These are phyloP conservation scores for Plasmodium chabaudi DNA, from an alignment of 169 alveolate genomes.

Conservation along the genomic window DNA sequence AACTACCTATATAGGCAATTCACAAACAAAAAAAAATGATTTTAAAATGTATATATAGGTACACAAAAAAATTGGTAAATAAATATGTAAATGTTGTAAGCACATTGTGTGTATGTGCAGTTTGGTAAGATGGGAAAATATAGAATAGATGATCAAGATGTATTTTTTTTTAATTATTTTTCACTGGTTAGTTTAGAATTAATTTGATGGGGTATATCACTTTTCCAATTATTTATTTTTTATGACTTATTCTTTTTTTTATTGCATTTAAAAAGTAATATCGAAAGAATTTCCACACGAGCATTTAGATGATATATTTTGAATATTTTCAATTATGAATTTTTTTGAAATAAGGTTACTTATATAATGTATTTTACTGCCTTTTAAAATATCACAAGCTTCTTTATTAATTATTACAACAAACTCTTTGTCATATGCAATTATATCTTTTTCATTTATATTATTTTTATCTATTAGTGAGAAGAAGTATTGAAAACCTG, in stretches of 20 bases:
- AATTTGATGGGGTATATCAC: background rate
- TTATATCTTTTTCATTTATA: conserved; percentile 67
- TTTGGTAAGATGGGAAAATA: too few relatives aligned
- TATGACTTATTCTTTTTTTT: background rate
- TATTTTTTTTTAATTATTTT: too few relatives aligned
- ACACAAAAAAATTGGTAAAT: too few relatives aligned
- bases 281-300: conserved; percentile 88
- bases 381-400: conserved; percentile 75
- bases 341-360: conserved; percentile 81
- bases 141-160: too few relatives aligned
- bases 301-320: conserved; percentile 81
- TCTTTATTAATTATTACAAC: conserved; percentile 80
- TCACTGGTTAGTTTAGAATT: too few relatives aligned
- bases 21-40: too few relatives aligned
- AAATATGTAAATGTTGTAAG: too few relatives aligned
- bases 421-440: conserved; percentile 74
- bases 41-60: too few relatives aligned
- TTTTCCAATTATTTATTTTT: background rate
- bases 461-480: conserved; percentile 74
- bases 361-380: conserved; percentile 81
- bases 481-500: conserved; percentile 86
- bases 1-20: too few relatives aligned
- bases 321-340: conserved; percentile 81
- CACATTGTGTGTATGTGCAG: too few relatives aligned
- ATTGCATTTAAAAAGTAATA: conserved; percentile 26